A percentile compares a stretch with the other conserved stretches of the same genome.
Conservation (phyloP, 495 filamentous ascomycete species). For the Neurospora hispaniola region DNA sequence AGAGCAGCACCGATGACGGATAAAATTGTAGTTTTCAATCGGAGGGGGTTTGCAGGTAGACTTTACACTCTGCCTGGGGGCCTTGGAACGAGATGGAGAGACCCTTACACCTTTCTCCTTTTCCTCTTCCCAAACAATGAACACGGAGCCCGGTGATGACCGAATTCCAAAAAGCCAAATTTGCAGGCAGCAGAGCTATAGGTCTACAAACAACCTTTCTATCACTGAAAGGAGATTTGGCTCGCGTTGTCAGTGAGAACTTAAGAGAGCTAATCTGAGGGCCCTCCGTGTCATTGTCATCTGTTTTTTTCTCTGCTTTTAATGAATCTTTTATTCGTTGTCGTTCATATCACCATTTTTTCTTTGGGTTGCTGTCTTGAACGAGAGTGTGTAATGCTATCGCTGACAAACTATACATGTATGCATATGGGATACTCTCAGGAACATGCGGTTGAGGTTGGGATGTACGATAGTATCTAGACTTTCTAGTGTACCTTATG, state of each 20-base stretch:
- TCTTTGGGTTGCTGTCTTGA: background rate
- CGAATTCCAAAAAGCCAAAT: conserved; percentile 53
- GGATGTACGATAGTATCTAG: background rate
- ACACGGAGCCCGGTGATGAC: conserved; percentile 44
- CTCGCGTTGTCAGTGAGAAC: conserved; percentile 47
- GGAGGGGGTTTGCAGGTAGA: conserved; percentile 27
- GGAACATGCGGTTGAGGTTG: background rate
- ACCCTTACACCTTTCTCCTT: background rate
- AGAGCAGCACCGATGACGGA: conserved; percentile 28
- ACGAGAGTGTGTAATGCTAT: background rate
- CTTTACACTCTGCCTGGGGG: conserved; percentile 5
- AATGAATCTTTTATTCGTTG: background rate
- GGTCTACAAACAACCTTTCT: conserved; percentile 3
- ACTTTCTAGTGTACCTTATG: background rate
- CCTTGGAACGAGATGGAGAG: background rate
- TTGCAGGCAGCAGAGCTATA: conserved; percentile 43
- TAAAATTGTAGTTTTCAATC: conserved; percentile 48
- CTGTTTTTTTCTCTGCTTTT: too few species aligned
- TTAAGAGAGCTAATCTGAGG: conserved; percentile 54
- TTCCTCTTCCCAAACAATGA: conserved; percentile 7
- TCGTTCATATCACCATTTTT: background rate
- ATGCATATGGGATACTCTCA: background rate
- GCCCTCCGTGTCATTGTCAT: conserved; percentile 7
- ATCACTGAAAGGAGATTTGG: conserved; percentile 1
- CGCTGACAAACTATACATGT: background rate